A percentile compares a stretch with the other conserved stretches of the same genome.
Conservation (phyloP, 2,329 filamentous ascomycete species). For the Aspergillus niger region DNA sequence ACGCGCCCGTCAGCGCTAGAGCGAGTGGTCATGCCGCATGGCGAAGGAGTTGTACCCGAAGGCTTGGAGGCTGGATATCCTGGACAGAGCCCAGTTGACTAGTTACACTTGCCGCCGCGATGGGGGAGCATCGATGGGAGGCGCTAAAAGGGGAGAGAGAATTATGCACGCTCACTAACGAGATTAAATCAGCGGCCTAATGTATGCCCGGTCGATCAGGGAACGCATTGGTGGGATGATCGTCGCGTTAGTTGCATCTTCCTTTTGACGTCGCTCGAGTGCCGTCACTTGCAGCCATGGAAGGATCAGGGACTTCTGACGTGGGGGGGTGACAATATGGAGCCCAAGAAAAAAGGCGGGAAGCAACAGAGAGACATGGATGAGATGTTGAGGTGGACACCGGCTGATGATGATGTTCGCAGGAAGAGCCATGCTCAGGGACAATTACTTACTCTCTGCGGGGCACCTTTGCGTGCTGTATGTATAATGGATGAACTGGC, state of each 20-base stretch:
- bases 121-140: background rate
- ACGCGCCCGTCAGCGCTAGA: background rate
- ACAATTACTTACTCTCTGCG: too few relatives aligned
- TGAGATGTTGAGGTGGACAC: too few relatives aligned
- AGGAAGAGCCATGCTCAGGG: too few relatives aligned
- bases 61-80: background rate
- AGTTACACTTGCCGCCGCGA: background rate
- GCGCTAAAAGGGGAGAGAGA: background rate
- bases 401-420: too few relatives aligned
- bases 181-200: conserved; percentile 17
- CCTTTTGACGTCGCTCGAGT: conserved; percentile 16
- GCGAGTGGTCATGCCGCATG: conserved; percentile 1
- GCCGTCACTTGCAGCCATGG: conserved; percentile 5
- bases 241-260: conserved; percentile 17
- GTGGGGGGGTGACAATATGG: background rate
- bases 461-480: too few relatives aligned
- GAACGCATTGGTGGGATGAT: conserved; percentile 15
- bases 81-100: background rate
- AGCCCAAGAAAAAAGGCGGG: background rate
- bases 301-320: conserved; percentile 1
- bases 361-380: conserved; percentile 1
- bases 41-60: background rate
- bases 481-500: too few relatives aligned
- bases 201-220: conserved; percentile 25
- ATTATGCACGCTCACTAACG: conserved; percentile 5